Evolutionary conservation across 1,284 basidiomycete genomes (phyloP).

Genomic region (Ceratobasidium sp.): DNA sequence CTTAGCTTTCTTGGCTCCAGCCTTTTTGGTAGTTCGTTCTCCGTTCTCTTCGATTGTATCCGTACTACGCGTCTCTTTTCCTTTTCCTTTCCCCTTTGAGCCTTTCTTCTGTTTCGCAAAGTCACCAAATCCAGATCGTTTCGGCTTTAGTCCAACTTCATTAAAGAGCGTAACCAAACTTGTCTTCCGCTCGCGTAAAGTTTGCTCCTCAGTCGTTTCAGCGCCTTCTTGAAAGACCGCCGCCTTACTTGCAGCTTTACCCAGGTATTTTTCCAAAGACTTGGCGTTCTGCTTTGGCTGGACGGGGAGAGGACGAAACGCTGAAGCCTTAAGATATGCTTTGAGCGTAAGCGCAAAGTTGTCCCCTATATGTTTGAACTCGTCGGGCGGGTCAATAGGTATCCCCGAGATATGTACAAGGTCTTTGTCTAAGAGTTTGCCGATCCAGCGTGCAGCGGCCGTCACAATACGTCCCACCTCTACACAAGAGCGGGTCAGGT

Average conservation of each 20-base stretch:
- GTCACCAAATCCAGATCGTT: constrained; percentile 51
- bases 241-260: constrained; percentile 50
- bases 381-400: constrained; percentile 21
- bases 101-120: constrained; percentile 53
- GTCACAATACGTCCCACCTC: constrained; percentile 38
- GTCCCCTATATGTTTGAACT: constrained; percentile 43
- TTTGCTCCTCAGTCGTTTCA: constrained; percentile 81
- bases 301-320: constrained; percentile 18
- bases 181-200: constrained; percentile 82
- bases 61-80: constrained; percentile 52
- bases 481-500: neutral
- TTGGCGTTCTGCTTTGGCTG: constrained; percentile 2
- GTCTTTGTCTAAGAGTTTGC: constrained; percentile 35
- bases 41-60: constrained; percentile 26
- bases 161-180: constrained; percentile 75
- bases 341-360: constrained; percentile 15
- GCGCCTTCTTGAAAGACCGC: constrained; percentile 75
- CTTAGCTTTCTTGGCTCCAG: constrained; percentile 64
- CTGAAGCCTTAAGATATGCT: constrained; percentile 29
- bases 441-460: constrained; percentile 34
- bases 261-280: constrained; percentile 22
- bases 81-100: constrained; percentile 51
- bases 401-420: constrained; percentile 28
- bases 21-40: constrained; percentile 58
- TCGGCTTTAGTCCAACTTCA: constrained; percentile 72